Base-by-base conservation (phyloP, 345 rosid species). In the Nasturtium officinale region DNA sequence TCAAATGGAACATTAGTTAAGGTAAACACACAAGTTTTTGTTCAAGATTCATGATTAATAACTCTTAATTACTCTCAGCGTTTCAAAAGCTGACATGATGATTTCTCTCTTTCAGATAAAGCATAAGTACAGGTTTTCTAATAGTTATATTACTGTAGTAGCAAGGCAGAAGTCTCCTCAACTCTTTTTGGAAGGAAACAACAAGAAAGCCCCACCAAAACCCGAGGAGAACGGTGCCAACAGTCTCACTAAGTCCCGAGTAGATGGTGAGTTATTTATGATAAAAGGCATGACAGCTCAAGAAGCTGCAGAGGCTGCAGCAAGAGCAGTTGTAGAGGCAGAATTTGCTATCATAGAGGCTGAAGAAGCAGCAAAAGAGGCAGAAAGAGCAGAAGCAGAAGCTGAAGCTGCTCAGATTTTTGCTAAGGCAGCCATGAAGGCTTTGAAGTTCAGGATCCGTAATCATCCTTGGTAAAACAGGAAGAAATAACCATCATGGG, bases 231-330 rank as follows among this genome's bases (percentile, higher is more conserved):
- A 79, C 38, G 79, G 74, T 5, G 53, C 83, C 67, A 85, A 74
- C 60, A 75, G 77, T 69, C 83, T 82, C 43, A 80, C 83, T 1
- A 85, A 82, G 75, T 66, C 87, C n/a, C 86, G 84, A 76, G 81
- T 80, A 50, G 87, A 89, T 50, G 81, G 77, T 56, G 89, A 87
- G 45, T 79, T 87, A 46, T 70, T 77, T 51, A 89, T 76, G 85
- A 86, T 91, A 76, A 82, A 80, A 76, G 87, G 88, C 77, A 88
- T 88, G 99, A 86, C 97, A 57, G 86, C 96, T 25, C 81, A 81
- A 72, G 96, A 90, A 79, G 96, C 99, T 71, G 96, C 97, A 62
- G 96, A 87, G 3, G 91, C 96, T 33, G 96, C 99, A 61, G 96
- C 97, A 73, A 85, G 79, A 80, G 96, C 97, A 74, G 87, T 95